Evolutionary conservation across 176 grass and related monocot genomes (phyloP).

Genomic region (Musa schizocarpa): DNA sequence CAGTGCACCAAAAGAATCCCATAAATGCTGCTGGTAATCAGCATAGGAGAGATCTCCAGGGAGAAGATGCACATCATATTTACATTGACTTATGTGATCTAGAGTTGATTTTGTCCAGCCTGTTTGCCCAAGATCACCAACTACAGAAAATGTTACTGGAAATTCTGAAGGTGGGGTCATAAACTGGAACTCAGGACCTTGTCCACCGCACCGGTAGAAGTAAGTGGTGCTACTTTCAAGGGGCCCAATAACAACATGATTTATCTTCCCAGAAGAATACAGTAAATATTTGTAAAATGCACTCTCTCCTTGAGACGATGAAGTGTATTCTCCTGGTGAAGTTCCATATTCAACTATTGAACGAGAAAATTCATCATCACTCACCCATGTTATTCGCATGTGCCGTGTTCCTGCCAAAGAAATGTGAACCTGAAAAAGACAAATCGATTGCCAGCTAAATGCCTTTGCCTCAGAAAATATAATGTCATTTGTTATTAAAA

Average conservation of each 20-base stretch:
- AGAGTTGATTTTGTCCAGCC: constrained; percentile 79
- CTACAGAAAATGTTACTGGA: constrained; percentile 75
- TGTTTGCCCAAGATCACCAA: constrained; percentile 91
- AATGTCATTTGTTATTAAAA: too few relatives aligned
- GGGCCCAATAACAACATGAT: constrained; percentile 83
- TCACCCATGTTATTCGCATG: constrained; percentile 85
- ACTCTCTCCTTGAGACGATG: constrained; percentile 55
- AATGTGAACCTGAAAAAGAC: constrained; percentile 72
- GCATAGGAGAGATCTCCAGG: constrained; percentile 93
- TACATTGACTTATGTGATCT: constrained; percentile 59
- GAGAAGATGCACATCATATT: constrained; percentile 77
- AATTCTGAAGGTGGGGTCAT: constrained; percentile 70
- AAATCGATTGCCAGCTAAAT: not conserved
- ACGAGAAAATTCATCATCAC: constrained; percentile 38
- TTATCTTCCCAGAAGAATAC: constrained; percentile 78
- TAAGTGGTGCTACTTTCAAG: constrained; percentile 55
- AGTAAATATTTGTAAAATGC: constrained; percentile 79
- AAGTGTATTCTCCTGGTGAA: constrained; percentile 41
- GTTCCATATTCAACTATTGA: constrained; percentile 86
- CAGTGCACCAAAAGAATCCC: constrained; percentile 80
- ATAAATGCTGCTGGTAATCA: constrained; percentile 90
- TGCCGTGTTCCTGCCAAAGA: constrained; percentile 77
- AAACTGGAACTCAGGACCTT: constrained; percentile 66
- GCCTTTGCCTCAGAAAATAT: too few relatives aligned
- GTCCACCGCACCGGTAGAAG: constrained; percentile 63